Conservation (phyloP, 345 rosid genomes). For the Gynandropsis gynandra region DNA sequence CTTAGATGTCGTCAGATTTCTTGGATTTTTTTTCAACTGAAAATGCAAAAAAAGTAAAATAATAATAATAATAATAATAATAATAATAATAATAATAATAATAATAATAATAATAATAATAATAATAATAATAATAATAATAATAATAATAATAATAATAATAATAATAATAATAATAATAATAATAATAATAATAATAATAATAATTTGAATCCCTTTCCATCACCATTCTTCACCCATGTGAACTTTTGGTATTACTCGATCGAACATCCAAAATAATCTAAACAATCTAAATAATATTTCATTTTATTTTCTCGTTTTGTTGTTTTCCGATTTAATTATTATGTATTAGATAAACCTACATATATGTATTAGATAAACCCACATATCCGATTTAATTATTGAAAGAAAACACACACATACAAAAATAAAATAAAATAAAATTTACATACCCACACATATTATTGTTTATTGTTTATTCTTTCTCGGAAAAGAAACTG, state of each 20-base stretch:
- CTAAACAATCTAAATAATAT: constrained; percentile 17
- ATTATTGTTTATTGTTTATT: too few species aligned
- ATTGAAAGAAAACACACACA: too few species aligned
- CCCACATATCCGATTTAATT: too few species aligned
- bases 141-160: not conserved
- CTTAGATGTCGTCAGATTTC: constrained; percentile 30
- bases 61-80: constrained; percentile 20
- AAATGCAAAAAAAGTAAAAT: too few species aligned
- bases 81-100: constrained; percentile 8
- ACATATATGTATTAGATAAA: too few species aligned
- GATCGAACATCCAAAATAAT: constrained; percentile 23
- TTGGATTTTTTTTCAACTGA: constrained; percentile 31
- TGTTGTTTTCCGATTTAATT: not conserved
- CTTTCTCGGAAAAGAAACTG: too few species aligned
- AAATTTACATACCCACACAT: too few species aligned
- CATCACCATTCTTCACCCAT: constrained; percentile 51
- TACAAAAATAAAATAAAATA: too few species aligned
- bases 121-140: not conserved
- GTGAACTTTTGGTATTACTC: constrained; percentile 38
- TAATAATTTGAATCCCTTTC: constrained; percentile 32
- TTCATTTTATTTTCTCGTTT: not conserved
- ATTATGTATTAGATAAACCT: too few species aligned
- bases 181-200: too few species aligned
- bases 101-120: too few species aligned
- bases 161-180: too few species aligned